Percentiles rank a stretch among this genome's conserved stretches.
These are phyloP conservation scores for Moelleriella libera DNA, from an alignment of 2,329 filamentous ascomycete species.

Conservation along the genomic window DNA sequence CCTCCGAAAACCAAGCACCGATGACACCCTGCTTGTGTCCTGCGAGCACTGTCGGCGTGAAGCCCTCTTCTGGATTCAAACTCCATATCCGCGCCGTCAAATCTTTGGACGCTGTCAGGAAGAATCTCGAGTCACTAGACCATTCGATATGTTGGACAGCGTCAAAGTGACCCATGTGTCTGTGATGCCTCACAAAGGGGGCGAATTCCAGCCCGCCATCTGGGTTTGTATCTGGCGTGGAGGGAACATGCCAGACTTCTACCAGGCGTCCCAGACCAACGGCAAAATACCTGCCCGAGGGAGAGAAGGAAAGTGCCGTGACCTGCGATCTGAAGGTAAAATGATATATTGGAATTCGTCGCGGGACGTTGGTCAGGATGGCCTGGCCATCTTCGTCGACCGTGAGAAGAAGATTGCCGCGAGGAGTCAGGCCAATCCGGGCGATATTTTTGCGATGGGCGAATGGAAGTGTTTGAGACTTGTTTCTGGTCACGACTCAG, in stretches of 20 bases:
- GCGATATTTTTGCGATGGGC: conserved; percentile 89
- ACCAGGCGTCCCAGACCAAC: conserved; percentile 76
- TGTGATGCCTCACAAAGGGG: conserved; percentile 79
- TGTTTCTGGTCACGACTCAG: conserved; percentile 45
- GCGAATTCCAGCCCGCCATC: conserved; percentile 86
- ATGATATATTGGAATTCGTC: conserved; percentile 78
- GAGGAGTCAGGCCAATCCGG: conserved; percentile 74
- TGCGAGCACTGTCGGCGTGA: conserved; percentile 76
- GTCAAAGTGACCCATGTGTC: conserved; percentile 82
- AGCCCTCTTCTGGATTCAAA: conserved; percentile 71
- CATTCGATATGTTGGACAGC: conserved; percentile 76
- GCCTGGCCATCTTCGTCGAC: conserved; percentile 90
- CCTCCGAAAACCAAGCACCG: conserved; percentile 91
- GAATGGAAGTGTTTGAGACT: conserved; percentile 76
- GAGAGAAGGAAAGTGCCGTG: conserved; percentile 77
- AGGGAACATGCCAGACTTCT: conserved; percentile 93
- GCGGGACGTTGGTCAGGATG: conserved; percentile 80
- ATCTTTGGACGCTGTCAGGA: conserved; percentile 84
- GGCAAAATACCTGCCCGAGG: conserved; percentile 80
- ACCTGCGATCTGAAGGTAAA: conserved; percentile 86
- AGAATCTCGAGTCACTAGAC: conserved; percentile 93
- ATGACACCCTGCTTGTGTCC: conserved; percentile 84
- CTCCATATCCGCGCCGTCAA: conserved; percentile 93
- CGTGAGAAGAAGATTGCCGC: conserved; percentile 82
- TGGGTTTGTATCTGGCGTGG: conserved; percentile 64